phyloP scores from a whole-genome alignment of 768 basidiomycete genomes.

The Tricholoma sp. region DNA sequence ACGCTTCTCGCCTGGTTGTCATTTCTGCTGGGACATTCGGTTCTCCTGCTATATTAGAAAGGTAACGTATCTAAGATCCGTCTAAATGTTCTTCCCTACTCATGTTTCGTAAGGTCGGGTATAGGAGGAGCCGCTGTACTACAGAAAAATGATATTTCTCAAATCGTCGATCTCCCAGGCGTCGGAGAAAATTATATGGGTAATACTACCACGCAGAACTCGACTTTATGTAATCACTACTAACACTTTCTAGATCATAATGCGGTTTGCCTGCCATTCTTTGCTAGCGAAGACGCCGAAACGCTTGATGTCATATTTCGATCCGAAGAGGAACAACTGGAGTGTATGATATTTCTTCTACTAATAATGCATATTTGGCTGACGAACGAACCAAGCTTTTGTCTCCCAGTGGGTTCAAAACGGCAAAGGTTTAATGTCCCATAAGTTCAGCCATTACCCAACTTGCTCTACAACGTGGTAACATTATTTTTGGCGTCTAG shows the following conservation, averaged over 20 bases:
- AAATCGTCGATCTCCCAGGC: conserved; percentile 61
- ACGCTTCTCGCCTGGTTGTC: conserved; percentile 43
- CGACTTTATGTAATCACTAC: no score
- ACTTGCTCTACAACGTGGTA: no score
- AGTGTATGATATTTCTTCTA: neutral
- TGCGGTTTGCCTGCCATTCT: no score
- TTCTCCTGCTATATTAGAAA: conserved; percentile 50
- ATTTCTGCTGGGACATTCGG: conserved; percentile 51
- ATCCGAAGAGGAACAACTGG: no score
- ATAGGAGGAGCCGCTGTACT: conserved; percentile 55
- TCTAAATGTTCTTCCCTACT: neutral
- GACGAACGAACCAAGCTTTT: conserved; percentile 10
- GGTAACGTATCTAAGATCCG: conserved; percentile 20
- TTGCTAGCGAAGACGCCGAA: no score
- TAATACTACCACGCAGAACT: conserved; percentile 12
- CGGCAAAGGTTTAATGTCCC: no score
- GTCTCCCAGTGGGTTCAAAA: no score
- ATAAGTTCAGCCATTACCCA: no score
- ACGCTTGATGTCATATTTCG: no score
- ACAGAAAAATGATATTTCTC: conserved; percentile 38
- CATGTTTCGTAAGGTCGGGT: conserved; percentile 39
- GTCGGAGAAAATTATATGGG: conserved; percentile 71
- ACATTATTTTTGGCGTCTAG: no score
- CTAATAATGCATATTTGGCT: neutral
- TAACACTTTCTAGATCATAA: no score